A percentile compares a stretch with the other conserved stretches of the same genome.
Conservation (phyloP, 2,329 filamentous ascomycete species). For the Colletotrichum sp. region DNA sequence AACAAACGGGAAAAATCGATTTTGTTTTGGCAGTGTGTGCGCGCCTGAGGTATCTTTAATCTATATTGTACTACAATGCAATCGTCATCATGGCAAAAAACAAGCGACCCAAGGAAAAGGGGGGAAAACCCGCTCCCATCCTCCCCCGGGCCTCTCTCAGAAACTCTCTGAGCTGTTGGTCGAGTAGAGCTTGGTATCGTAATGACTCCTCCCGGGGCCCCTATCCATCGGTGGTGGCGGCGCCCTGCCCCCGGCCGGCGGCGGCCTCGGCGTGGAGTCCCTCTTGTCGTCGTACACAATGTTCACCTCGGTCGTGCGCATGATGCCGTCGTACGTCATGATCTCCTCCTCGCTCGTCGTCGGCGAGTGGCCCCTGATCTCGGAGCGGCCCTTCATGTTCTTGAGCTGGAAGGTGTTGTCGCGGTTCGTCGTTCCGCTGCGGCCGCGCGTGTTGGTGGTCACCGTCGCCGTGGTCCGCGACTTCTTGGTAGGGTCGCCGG, state of each 20-base stretch:
- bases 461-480: not conserved
- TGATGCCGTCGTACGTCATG: constrained; percentile 45
- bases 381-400: constrained; percentile 33
- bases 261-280: not conserved
- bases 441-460: not conserved
- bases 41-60: not conserved
- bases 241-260: not conserved
- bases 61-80: not conserved
- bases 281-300: constrained; percentile 2
- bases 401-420: constrained; percentile 5
- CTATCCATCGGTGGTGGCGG: not conserved
- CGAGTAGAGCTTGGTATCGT: not conserved
- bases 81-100: not conserved
- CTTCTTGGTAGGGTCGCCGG: not conserved
- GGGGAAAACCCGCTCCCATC: not conserved
- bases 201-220: not conserved
- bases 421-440: not conserved
- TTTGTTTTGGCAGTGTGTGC: not conserved
- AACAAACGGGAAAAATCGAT: no score
- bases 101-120: not conserved
- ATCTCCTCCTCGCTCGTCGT: constrained; percentile 44
- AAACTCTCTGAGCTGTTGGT: constrained; percentile 4
- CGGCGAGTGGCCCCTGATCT: constrained; percentile 37
- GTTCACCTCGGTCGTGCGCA: constrained; percentile 24
- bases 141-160: not conserved